phyloP scores from a whole-genome alignment of 768 basidiomycete species.

The Pleurotus djamor region DNA sequence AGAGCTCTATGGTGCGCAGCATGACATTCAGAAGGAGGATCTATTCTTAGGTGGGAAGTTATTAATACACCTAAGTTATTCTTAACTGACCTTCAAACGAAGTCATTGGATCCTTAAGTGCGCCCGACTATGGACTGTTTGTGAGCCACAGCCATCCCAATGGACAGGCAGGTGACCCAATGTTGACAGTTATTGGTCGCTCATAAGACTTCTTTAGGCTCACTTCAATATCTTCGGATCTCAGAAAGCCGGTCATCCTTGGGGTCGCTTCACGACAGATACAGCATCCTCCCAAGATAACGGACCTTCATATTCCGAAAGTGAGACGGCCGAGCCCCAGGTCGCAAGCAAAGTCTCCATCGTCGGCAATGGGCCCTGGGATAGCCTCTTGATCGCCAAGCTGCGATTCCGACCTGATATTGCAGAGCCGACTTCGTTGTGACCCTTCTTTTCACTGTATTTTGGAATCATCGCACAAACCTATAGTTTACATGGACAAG shows the following conservation, averaged over 20 bases:
- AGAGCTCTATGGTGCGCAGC: constrained; percentile 44
- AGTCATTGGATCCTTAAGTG: constrained; percentile 70
- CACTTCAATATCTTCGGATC: constrained; percentile 71
- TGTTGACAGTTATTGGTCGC: neutral
- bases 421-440: constrained; percentile 52
- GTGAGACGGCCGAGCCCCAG: constrained; percentile 22
- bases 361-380: constrained; percentile 35
- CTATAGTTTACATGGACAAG: neutral
- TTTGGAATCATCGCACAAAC: neutral
- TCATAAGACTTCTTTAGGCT: constrained; percentile 29
- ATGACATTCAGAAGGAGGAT: constrained; percentile 57
- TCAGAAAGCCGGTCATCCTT: constrained; percentile 52
- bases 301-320: constrained; percentile 45
- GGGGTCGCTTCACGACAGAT: constrained; percentile 73
- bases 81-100: neutral
- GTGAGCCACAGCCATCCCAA: constrained; percentile 72
- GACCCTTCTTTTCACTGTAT: neutral
- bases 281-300: constrained; percentile 36
- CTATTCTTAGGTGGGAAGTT: constrained; percentile 43
- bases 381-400: constrained; percentile 61
- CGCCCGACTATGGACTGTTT: constrained; percentile 72
- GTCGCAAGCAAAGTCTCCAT: constrained; percentile 56
- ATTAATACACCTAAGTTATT: neutral
- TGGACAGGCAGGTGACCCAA: constrained; percentile 38
- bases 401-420: constrained; percentile 66